Evolutionary conservation across 108 stramenopile species (phyloP), one percentile per base, ranked within the genome.

Genomic region (Aurantiochytrium sp.): DNA sequence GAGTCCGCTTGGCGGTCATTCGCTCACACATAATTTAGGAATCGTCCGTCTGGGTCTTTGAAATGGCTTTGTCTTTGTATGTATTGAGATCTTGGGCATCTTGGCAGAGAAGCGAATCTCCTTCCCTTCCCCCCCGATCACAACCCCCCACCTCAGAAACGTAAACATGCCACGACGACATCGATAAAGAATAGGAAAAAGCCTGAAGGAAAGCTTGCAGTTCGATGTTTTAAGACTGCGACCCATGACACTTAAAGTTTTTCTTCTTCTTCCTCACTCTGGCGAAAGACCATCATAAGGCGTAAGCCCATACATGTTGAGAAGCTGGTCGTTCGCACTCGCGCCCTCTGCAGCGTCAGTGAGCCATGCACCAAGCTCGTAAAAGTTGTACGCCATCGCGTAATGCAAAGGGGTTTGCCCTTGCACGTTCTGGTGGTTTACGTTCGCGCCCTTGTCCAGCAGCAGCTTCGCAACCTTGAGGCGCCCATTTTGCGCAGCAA

Each of bases 341-440:
- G 93, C 94, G 42, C 94, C 94, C 53, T 91, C 72, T 10, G 59
- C 42, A 25, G 89, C 35, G 28, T 18, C 51, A 45, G 91, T 95
- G 1, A 97, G 92, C 95, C 95, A 96, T 59, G 93, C 92, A 21
- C 93, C 91, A 87, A 96, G 91, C 45, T 97, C 94, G 90, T 92
- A 95, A 91, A 95, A 96, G 60, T 95, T 91, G 90, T 96, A 97
- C 51, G 95, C 95, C 71, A 96, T 93, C n/a, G 95, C 94, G 90
- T 93, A 97, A 89, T 97, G 96, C 44, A 94, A 94, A 25, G 96
- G 94, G 6, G 95, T 97, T 42, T 97, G 95, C 55, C 96, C 96
- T 58, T 90, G 88, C 58, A 94, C 93, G 92, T 96, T 97, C 92
- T 96, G 96, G 88, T 97, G 96, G 76, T 97, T 96, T n/a, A 94